Base-by-base conservation (phyloP, 1,139 yeast species). In the Barnettozyma hawaiiensis region DNA sequence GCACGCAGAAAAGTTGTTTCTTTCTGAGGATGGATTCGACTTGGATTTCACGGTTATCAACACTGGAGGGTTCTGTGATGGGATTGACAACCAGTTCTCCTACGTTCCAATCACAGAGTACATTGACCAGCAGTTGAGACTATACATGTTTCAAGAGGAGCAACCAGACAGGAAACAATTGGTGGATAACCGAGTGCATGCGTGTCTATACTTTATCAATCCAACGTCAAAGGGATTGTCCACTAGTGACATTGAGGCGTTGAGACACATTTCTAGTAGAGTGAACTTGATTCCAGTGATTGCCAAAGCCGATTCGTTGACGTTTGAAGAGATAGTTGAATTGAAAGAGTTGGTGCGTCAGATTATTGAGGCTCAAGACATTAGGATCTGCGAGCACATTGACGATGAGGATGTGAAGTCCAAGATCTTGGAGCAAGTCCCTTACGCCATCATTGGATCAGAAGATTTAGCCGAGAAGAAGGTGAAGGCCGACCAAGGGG, bases 11-110 rank as follows among this genome's bases (percentile, higher is more conserved):
- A 67, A 64, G 37, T 67, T 71, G 42, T 64, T 64, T 28, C 63
- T 79, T 40, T 69, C 64, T 43, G 89, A 81, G 51, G 64, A 74
- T 23, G 70, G 67, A 9, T 74, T 79, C 41, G 66, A 65, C 32
- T 68, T 81, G 44, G 65, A 68, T 39, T 66, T 82, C 45, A 75
- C 74, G 2, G 67, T 77, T 7, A 75, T 83, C 46, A 86, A 76
- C 48, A 83, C 92, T 1, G 92, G 92, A 4, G 87, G 87, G 31
- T 86, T 83, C 66, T 95, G 94, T 47, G 86, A 83, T 55, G 76
- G 70, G 52, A 68, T 83, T 55, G 78, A 78, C 54, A 81, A 80
- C 54, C 63, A 65, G 28, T 69, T 67, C 46, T 66, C 77, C 3
- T 81, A 87, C 85, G 66, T 67, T 2, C 80, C 86, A 1, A 58